Base-by-base conservation (phyloP, 2,329 filamentous ascomycete genomes). In the Zymoseptoria tritici region DNA sequence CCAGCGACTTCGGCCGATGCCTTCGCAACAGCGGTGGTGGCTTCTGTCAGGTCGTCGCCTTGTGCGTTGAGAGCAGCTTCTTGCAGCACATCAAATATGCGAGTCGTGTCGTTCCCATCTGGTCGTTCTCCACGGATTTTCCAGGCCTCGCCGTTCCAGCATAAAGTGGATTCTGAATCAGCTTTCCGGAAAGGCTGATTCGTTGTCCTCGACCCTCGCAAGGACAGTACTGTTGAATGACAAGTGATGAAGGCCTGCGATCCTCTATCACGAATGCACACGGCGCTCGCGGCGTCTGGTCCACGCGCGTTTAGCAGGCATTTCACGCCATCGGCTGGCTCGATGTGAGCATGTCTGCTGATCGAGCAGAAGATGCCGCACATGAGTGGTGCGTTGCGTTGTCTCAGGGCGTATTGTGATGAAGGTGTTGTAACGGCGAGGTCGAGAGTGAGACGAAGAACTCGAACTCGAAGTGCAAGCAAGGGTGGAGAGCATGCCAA, bases 71-170 rank as follows among this genome's bases (percentile, higher is more conserved):
- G n/a, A n/a, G n/a, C n/a, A n/a, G n/a, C n/a, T n/a, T n/a, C 46
- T 22, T 16, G 24, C 16, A 96, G 78, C 46, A 83, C 70, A 36
- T 79, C 70, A 69, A 93, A 86, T 19, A 97, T 78, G 6, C 78
- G 76, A 68, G 87, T 81, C 2, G 89, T 89, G 74, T 99, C 94
- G 71, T 96, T 97, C 59, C 85, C 89, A 49, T 70, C 60, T n/a
- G 96, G 78, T 1, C 73, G 68, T 9, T 80, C 67, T 36, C 80
- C 81, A 8, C 75, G 76, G 55, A 96, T 80, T 59, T 83, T 87
- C 94, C 94, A 99, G 1, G 91, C 93, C 73, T 99, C 94, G 51
- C 94, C 94, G 71, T 99, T 99, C 94, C 94, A 99, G 80, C 93
- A 97, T 2, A 99, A 80, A 0, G 90, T 78, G 0, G 87, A 90